These are phyloP conservation scores for Francoa sonchifolia DNA, from an alignment of 441 rosid species.

Conservation along the genomic window DNA sequence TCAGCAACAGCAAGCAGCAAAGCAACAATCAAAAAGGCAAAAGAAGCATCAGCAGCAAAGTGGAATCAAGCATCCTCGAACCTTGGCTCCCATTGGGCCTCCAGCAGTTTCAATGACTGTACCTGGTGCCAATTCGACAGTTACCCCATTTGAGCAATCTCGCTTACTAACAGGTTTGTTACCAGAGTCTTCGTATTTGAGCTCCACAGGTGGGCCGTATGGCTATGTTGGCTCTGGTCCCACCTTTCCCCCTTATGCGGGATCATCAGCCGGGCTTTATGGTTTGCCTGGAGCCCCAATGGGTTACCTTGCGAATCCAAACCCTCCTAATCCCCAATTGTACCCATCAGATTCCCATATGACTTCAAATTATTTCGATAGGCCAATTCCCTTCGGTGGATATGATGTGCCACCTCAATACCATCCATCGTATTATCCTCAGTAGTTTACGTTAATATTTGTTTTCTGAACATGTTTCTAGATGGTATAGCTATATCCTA, in stretches of 20 bases:
- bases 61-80: conserved; percentile 44
- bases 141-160: conserved; percentile 26
- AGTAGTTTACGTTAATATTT: conserved; percentile 17
- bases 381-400: conserved; percentile 30
- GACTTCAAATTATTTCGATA: conserved; percentile 24
- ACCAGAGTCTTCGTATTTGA: conserved; percentile 16
- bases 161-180: conserved; percentile 19
- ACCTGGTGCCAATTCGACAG: conserved; percentile 20
- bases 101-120: conserved; percentile 12
- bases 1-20: conserved; percentile 18
- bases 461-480: conserved; percentile 2
- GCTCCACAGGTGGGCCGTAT: conserved; percentile 18
- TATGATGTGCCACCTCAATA: conserved; percentile 34
- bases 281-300: conserved; percentile 27
- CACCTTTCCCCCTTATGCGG: conserved; percentile 25
- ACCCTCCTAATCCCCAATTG: conserved; percentile 16
- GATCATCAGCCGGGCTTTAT: conserved; percentile 25
- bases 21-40: conserved; percentile 15
- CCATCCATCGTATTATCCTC: conserved; percentile 35
- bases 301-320: conserved; percentile 23
- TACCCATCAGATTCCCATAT: conserved; percentile 21
- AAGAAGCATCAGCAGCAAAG: conserved; percentile 13
- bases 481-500: conserved; percentile 9
- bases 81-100: conserved; percentile 15
- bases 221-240: conserved; percentile 22